These are phyloP conservation scores for Lasiodiplodia theobromae DNA, from an alignment of 2,329 filamentous ascomycete species.

Conservation along the genomic window DNA sequence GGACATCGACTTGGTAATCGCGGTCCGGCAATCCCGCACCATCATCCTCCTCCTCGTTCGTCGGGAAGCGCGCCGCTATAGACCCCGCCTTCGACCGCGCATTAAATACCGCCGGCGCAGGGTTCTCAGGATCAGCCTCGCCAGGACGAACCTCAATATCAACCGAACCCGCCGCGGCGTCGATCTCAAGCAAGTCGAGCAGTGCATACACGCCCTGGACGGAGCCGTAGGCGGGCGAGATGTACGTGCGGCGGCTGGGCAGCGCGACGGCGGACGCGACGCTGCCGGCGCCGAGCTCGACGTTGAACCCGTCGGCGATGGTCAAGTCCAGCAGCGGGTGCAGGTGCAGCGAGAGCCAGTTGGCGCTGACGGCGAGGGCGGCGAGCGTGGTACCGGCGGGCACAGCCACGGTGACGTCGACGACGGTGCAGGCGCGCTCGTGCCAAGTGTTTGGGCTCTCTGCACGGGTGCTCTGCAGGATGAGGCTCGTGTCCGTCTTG, in stretches of 20 bases:
- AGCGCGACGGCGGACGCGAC: background rate
- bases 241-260: slow-evolving; percentile 13
- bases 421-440: slow-evolving; percentile 9
- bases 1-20: background rate
- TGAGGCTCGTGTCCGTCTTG: slow-evolving; percentile 1
- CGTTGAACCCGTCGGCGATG: background rate
- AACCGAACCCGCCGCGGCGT: background rate
- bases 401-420: slow-evolving; percentile 9
- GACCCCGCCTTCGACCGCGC: background rate
- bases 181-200: slow-evolving; percentile 23
- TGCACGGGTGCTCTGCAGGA: background rate
- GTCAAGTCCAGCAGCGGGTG: background rate
- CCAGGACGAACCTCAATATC: background rate
- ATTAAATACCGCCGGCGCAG: background rate
- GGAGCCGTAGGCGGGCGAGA: background rate
- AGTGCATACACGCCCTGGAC: slow-evolving; percentile 3
- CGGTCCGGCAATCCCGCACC: background rate
- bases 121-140: background rate
- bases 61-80: background rate
- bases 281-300: slow-evolving; percentile 4
- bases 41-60: background rate
- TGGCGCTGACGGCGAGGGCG: slow-evolving; percentile 1
- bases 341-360: slow-evolving; percentile 9
- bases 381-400: background rate
- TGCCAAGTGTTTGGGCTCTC: background rate